Base-by-base conservation (phyloP, 2,329 filamentous ascomycete species). In the Diplodia sapinea region DNA sequence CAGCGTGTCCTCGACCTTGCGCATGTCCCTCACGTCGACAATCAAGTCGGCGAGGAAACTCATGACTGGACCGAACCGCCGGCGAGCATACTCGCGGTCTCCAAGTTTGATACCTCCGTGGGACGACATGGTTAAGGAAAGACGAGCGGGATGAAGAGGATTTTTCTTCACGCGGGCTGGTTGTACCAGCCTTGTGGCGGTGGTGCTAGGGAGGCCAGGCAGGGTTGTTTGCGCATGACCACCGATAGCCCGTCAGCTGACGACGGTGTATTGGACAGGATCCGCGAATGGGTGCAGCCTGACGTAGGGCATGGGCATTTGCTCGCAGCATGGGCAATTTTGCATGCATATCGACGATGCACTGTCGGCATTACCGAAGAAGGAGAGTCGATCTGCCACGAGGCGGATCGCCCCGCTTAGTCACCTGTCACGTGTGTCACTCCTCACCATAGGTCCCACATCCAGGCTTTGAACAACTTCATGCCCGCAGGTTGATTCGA, bases 1-100 rank as follows among this genome's bases (percentile, higher is more conserved):
- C 17, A 64, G 20, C 61, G 52, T 54, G 33, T 64, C 61, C 31
- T 64, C 61, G 12, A 64, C 23, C 49, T 64, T 64, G 12, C 61
- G 61, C 61, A 64, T 64, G 20, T 64, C 49, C 47, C 61, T 23
- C 61, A 64, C 38, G 31, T 64, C 50, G 31, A 64, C 47, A 20
- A 64, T 47, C 7, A 64, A 7, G n/a, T 54, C 50, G 61, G 61
- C 61, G 13, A 64, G 15, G 31, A 64, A 26, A 26, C 61, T 38
- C 61, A 64, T 40, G 47, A 33, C 31, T 13, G 61, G 5, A 12
- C 47, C 61, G 49, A 52, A 52, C 9, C 61, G 47, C 36, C 31
- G 61, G 9, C 61, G 38, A 8, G 61, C n/a, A 20, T 64, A 52
- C 13, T 23, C 36, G 12, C 61, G 49, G 13, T 64, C 61, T 15